phyloP scores from a whole-genome alignment of 1,139 yeast species.

The Petasospora fabianii region DNA sequence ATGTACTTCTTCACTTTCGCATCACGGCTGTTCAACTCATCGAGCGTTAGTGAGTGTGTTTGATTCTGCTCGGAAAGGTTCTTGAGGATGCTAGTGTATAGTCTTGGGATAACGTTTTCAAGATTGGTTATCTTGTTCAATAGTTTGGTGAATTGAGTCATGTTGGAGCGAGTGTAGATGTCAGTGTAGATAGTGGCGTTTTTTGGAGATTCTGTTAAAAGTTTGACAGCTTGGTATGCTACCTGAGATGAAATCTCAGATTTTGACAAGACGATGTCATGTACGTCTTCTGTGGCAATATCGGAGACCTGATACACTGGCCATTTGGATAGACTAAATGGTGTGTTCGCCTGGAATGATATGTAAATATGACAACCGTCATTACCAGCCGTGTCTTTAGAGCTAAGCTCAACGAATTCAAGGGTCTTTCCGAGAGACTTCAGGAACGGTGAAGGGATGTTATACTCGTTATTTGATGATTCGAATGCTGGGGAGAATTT shows the following conservation, averaged over 20 bases:
- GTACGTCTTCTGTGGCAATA: conserved; percentile 6
- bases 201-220: conserved; percentile 27
- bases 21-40: conserved; percentile 18
- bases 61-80: conserved; percentile 22
- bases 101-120: conserved; percentile 12
- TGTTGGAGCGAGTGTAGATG: conserved; percentile 16
- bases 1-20: conserved; percentile 21
- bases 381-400: conserved; percentile 4
- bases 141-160: conserved; percentile 11
- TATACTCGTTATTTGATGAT: conserved; percentile 7
- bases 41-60: conserved; percentile 20
- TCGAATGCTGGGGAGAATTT: conserved; percentile 14
- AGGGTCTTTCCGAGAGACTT: conserved; percentile 15
- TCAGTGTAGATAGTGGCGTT: conserved; percentile 27
- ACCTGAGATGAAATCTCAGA: conserved; percentile 26
- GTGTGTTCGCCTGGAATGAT: conserved; percentile 14
- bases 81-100: conserved; percentile 20
- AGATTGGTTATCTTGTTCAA: conserved; percentile 12
- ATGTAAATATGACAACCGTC: conserved; percentile 31
- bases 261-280: conserved; percentile 14
- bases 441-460: conserved; percentile 25
- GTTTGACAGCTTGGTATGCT: conserved; percentile 22
- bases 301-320: conserved; percentile 26
- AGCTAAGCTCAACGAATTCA: conserved; percentile 27
- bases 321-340: conserved; percentile 22